A percentile compares a stretch with the other conserved stretches of the same genome.
These are phyloP conservation scores for Aciculosporium take DNA, from an alignment of 2,329 filamentous ascomycete genomes.

Conservation along the genomic window DNA sequence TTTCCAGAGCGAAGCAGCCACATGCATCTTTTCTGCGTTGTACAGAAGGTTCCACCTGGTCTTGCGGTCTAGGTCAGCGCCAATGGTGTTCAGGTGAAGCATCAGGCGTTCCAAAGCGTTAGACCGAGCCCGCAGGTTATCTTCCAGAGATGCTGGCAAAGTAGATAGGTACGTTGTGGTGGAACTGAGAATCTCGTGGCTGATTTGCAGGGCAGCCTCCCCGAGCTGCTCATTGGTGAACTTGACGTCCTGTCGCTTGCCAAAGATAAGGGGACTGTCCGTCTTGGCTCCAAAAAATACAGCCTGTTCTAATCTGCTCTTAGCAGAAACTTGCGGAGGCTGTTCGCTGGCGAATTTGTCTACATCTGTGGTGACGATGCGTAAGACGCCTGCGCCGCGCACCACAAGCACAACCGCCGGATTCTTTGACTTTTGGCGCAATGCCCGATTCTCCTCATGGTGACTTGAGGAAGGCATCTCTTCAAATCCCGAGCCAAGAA, in stretches of 20 bases:
- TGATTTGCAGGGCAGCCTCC: conserved; percentile 62
- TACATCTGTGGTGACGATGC: conserved; percentile 43
- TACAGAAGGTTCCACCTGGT: conserved; percentile 73
- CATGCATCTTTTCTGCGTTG: conserved; percentile 80
- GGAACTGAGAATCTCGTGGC: conserved; percentile 68
- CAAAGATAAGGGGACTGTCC: conserved; percentile 79
- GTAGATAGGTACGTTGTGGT: conserved; percentile 59
- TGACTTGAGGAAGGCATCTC: conserved; percentile 29
- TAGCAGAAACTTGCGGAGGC: conserved; percentile 56
- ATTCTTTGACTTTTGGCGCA: conserved; percentile 43
- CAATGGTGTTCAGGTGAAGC: conserved; percentile 51
- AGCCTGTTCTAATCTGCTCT: conserved; percentile 83
- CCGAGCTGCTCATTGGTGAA: conserved; percentile 61
- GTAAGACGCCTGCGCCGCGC: conserved; percentile 46
- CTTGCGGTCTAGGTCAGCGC: conserved; percentile 48
- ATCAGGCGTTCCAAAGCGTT: conserved; percentile 65
- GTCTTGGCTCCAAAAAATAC: conserved; percentile 78
- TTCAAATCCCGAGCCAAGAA: conserved; percentile 50
- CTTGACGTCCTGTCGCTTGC: conserved; percentile 47
- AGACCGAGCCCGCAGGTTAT: conserved; percentile 61
- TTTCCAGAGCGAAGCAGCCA: conserved; percentile 67
- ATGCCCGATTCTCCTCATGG: conserved; percentile 35
- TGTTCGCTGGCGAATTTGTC: conserved; percentile 44
- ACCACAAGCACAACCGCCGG: conserved; percentile 48
- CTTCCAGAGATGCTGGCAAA: conserved; percentile 61